Base-by-base conservation (phyloP, 495 filamentous ascomycete species). In the Aspergillus steynii region DNA sequence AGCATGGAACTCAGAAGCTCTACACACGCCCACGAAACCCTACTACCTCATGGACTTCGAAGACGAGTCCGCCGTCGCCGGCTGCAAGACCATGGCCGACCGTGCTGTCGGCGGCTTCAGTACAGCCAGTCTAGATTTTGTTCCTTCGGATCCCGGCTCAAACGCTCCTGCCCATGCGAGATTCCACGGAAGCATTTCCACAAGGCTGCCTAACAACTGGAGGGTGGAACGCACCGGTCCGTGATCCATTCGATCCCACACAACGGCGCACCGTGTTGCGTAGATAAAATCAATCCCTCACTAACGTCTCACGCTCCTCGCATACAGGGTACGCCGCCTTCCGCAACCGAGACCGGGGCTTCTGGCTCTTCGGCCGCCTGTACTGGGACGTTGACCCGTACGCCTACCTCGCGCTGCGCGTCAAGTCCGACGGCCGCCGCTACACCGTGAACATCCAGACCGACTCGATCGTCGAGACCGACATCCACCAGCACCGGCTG, bases 401-500 rank as follows among this genome's bases (percentile, higher is more conserved):
- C 74, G 72, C 82, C 5, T 98, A 92, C 74, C 85, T 98, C 7
- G 96, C 91, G 0, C 72, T 99, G 68, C 88, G 93, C n/a, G 81
- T 98, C 63, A 94, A 91, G 72, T 91, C 89, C 28, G 96, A 98
- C 74, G 93, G 94, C 12, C 79, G 94, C 8, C 88, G 90, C 63
- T 99, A 98, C 76, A 92, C 95, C 54, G 87, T 99, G 53, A 99
- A 99, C 73, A 78, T 99, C 45, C 96, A 97, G 80, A 97, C 92
- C 9, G 95, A 99, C 61, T 89, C 89, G 1, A 85, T 98, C 56
- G 89, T 96, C 51, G 87, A 92, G 37, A 94, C 93, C 3, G 95
- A 99, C 75, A 81, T 99, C 60, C 96, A 97, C 74, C 95, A 99
- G 75, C 96, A 99, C 74, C 81, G 96, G 61, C 71, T 99, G 14